phyloP scores from a whole-genome alignment of 2,329 filamentous ascomycete genomes.

The Diaporthe humulicola region DNA sequence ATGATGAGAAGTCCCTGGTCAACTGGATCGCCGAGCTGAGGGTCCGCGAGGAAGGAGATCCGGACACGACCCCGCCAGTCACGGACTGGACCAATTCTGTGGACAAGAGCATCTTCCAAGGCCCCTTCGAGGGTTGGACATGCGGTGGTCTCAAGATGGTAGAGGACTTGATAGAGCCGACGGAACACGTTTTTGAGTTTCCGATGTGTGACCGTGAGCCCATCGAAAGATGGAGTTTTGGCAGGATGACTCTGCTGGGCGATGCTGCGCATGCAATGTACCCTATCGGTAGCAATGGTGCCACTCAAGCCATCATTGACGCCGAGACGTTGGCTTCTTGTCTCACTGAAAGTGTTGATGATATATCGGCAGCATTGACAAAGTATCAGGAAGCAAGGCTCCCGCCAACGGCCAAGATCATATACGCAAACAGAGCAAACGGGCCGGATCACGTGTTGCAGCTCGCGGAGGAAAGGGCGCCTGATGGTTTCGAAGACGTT shows the following conservation, averaged over 20 bases:
- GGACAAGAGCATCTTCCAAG: constrained; percentile 54
- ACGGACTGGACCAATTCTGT: constrained; percentile 59
- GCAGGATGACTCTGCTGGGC: constrained; percentile 53
- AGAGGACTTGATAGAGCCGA: constrained; percentile 54
- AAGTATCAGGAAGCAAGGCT: constrained; percentile 55
- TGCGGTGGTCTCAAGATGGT: constrained; percentile 58
- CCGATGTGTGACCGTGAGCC: constrained; percentile 59
- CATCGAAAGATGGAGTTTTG: constrained; percentile 54
- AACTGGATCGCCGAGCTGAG: constrained; percentile 62
- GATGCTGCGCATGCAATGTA: constrained; percentile 57
- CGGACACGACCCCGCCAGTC: constrained; percentile 57
- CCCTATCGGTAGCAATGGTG: constrained; percentile 58
- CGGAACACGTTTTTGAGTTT: constrained; percentile 58
- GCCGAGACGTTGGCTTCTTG: constrained; percentile 53
- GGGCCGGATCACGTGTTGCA: constrained; percentile 61
- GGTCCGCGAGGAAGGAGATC: constrained; percentile 55
- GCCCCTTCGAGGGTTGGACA: constrained; percentile 55
- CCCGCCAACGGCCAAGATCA: constrained; percentile 58
- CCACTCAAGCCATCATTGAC: constrained; percentile 59
- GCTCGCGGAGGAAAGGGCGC: constrained; percentile 58
- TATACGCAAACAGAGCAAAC: constrained; percentile 60
- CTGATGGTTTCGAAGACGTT: constrained; percentile 55
- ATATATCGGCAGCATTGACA: constrained; percentile 50
- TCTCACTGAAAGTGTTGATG: constrained; percentile 15
- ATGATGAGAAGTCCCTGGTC: constrained; percentile 54